A percentile compares a stretch with the other conserved stretches of the same genome.
These are phyloP conservation scores for Russula griseocarnosa DNA, from an alignment of 768 basidiomycete species.

Conservation along the genomic window DNA sequence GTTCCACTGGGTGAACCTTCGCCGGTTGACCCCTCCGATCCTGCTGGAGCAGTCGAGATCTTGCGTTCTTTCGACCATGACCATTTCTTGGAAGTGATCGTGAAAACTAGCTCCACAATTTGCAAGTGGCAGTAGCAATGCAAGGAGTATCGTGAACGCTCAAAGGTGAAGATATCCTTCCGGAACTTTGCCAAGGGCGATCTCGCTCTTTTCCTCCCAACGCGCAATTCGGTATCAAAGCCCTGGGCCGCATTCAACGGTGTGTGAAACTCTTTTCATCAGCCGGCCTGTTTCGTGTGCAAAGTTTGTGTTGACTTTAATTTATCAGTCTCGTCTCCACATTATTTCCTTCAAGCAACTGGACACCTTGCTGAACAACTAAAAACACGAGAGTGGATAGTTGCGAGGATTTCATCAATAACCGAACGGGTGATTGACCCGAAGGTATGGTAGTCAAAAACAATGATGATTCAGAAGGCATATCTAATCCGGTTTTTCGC, in stretches of 20 bases:
- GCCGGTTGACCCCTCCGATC: constrained; percentile 76
- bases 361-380: constrained; percentile 85
- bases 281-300: not conserved
- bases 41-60: constrained; percentile 60
- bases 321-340: constrained; percentile 84
- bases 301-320: constrained; percentile 30
- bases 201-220: constrained; percentile 92
- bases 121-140: constrained; percentile 98
- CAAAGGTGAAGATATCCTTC: constrained; percentile 95
- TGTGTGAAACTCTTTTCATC: constrained; percentile 36
- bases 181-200: constrained; percentile 94
- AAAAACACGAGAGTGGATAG: constrained; percentile 91
- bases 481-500: constrained; percentile 14
- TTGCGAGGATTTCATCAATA: constrained; percentile 86
- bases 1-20: constrained; percentile 56
- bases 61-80: constrained; percentile 79
- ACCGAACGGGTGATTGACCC: constrained; percentile 80
- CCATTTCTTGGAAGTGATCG: constrained; percentile 76
- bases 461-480: not conserved
- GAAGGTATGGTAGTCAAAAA: constrained; percentile 47
- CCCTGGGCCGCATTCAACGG: constrained; percentile 99
- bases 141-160: constrained; percentile 92
- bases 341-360: constrained; percentile 91
- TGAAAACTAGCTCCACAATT: constrained; percentile 78
- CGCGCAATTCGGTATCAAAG: constrained; percentile 86